Conservation (phyloP, 176 grass and related monocot genomes). For the Puya raimondii region DNA sequence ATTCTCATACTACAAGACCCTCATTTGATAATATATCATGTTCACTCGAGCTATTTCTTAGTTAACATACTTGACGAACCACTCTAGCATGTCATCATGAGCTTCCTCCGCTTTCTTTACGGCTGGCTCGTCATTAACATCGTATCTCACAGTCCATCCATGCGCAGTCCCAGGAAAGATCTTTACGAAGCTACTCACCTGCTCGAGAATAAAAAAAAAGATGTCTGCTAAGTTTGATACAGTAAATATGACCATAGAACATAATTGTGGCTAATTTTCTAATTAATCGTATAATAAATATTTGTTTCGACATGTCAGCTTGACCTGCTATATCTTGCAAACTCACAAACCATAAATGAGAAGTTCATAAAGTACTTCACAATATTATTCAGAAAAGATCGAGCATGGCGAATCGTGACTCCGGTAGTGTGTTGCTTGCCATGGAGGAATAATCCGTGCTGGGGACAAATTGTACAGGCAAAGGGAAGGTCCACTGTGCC, state of each 20-base stretch:
- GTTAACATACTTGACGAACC: slow-evolving; percentile 31
- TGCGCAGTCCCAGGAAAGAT: slow-evolving; percentile 27
- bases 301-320: too few species aligned
- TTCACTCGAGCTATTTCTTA: background rate
- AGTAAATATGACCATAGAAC: background rate
- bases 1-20: too few species aligned
- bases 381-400: too few species aligned
- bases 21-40: too few species aligned
- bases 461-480: too few species aligned
- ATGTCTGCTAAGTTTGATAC: background rate
- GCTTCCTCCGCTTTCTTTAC: slow-evolving; percentile 36
- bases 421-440: too few species aligned
- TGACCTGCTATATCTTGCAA: too few species aligned
- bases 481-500: too few species aligned
- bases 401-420: too few species aligned
- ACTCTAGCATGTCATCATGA: slow-evolving; percentile 23
- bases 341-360: too few species aligned
- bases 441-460: too few species aligned
- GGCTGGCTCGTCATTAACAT: slow-evolving; percentile 15
- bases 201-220: background rate
- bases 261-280: background rate
- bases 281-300: background rate
- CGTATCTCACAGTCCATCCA: slow-evolving; percentile 35
- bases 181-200: slow-evolving; percentile 37
- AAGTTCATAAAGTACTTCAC: too few species aligned